A percentile compares a stretch with the other conserved stretches of the same genome.
phyloP scores from a whole-genome alignment of 2,329 filamentous ascomycete genomes.

The Cytospora piceae region DNA sequence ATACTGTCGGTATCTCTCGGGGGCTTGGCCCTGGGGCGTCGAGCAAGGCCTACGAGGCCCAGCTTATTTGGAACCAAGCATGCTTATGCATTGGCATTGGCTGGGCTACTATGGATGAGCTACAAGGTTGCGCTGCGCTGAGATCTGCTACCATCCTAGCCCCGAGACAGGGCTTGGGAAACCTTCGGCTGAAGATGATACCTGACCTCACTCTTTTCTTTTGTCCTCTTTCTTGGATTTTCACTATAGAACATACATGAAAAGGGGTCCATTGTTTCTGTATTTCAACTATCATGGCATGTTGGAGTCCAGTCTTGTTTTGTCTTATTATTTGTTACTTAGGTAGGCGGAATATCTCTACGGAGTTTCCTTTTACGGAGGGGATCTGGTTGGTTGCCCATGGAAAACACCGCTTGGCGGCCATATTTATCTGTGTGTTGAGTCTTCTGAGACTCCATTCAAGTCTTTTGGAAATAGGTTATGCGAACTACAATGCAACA shows the following conservation, averaged over 20 bases:
- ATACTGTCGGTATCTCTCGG: conserved; percentile 6
- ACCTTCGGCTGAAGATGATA: background rate
- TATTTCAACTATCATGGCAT: conserved; percentile 13
- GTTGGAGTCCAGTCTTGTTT: conserved; percentile 11
- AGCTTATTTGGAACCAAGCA: background rate
- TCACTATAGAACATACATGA: conserved; percentile 3
- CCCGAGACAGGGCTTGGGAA: background rate
- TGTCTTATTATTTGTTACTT: background rate
- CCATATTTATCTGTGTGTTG: background rate
- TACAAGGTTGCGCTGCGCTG: background rate
- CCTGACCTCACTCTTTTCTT: background rate
- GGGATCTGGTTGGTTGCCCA: background rate
- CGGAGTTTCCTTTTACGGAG: background rate
- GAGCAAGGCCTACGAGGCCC: too few relatives aligned
- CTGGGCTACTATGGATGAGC: background rate
- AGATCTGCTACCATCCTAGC: background rate
- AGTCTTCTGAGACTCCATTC: background rate
- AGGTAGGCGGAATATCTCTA: background rate
- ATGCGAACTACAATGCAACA: background rate
- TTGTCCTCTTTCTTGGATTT: background rate
- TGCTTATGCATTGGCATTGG: background rate
- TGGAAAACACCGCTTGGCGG: background rate
- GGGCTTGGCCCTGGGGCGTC: background rate
- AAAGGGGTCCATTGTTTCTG: background rate
- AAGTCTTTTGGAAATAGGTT: conserved; percentile 2